A percentile compares a stretch with the other conserved stretches of the same genome.
These are phyloP conservation scores for Ganoderma sp. DNA, from an alignment of 1,284 basidiomycete species.

Conservation along the genomic window DNA sequence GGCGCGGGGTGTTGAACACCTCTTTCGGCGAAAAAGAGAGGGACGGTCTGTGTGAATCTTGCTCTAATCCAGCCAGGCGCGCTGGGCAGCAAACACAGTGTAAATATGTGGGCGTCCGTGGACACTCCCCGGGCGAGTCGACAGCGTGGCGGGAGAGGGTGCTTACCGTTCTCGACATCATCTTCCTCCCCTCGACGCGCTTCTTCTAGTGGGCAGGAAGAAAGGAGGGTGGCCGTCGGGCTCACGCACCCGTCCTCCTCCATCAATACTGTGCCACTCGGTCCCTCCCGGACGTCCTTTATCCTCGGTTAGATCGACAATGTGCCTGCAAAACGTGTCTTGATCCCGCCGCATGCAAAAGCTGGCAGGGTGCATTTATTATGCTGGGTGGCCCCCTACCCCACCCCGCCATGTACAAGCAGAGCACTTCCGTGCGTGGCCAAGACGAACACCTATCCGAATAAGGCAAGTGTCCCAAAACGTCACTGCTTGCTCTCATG, in stretches of 20 bases:
- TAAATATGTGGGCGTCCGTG: constrained; percentile 30
- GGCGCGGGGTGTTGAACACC: constrained; percentile 18
- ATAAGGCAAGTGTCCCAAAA: constrained; percentile 26
- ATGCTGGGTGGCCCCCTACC: constrained; percentile 1
- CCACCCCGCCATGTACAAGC: neutral
- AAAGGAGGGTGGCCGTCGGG: constrained; percentile 17
- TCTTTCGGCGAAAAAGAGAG: constrained; percentile 24
- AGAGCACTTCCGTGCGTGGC: neutral
- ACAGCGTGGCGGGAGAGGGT: constrained; percentile 6
- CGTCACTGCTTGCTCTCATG: neutral
- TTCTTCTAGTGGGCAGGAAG: constrained; percentile 15
- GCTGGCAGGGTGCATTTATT: constrained; percentile 5
- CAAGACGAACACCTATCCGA: neutral
- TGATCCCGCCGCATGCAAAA: constrained; percentile 12
- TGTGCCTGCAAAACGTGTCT: constrained; percentile 22
- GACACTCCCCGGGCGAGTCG: constrained; percentile 9
- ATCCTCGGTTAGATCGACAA: constrained; percentile 19
- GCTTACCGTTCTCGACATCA: constrained; percentile 14
- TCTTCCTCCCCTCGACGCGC: constrained; percentile 4
- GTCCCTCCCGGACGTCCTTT: constrained; percentile 23
- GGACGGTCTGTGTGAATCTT: constrained; percentile 24
- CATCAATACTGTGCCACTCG: constrained; percentile 29
- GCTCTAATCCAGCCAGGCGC: neutral
- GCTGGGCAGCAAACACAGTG: constrained; percentile 10
- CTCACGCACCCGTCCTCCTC: neutral